Percentiles rank a stretch among this genome's conserved stretches.
These are phyloP conservation scores for Aureobasidium leucospermi DNA, from an alignment of 2,329 filamentous ascomycete species.

Conservation along the genomic window DNA sequence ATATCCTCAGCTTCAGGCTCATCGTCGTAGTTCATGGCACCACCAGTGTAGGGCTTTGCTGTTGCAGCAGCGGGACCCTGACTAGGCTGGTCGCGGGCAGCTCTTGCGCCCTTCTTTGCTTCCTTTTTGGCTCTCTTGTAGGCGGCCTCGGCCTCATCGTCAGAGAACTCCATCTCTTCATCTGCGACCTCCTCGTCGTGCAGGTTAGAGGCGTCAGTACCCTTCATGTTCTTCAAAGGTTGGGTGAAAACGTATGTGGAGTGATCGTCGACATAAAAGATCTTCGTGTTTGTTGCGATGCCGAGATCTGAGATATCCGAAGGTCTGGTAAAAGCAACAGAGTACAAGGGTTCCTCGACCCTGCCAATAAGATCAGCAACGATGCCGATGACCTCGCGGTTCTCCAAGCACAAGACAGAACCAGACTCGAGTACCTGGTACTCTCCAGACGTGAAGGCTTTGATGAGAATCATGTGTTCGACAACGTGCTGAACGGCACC, in stretches of 20 bases:
- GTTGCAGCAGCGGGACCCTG: neutral
- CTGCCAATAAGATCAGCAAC: conserved; percentile 80
- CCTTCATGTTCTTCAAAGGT: conserved; percentile 69
- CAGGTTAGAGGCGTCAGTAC: conserved; percentile 88
- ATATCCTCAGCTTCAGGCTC: conserved; percentile 37
- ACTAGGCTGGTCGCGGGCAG: conserved; percentile 10
- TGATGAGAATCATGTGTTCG: conserved; percentile 70
- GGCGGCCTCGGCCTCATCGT: conserved; percentile 81
- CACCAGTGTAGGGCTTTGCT: conserved; percentile 17
- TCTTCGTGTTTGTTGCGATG: conserved; percentile 58
- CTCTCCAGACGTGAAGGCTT: conserved; percentile 70
- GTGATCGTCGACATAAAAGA: conserved; percentile 75
- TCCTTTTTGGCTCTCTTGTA: conserved; percentile 29
- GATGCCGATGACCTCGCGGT: conserved; percentile 69
- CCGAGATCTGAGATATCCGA: conserved; percentile 61
- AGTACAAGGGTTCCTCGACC: conserved; percentile 80
- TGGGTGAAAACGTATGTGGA: conserved; percentile 83
- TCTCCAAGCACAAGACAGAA: conserved; percentile 71
- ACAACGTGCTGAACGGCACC: conserved; percentile 71
- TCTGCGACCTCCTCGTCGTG: conserved; percentile 85
- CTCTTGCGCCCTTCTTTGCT: conserved; percentile 25
- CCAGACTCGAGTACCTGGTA: conserved; percentile 78
- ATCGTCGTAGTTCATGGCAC: conserved; percentile 35
- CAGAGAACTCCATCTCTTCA: conserved; percentile 90
- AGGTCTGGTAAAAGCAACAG: conserved; percentile 63